Base-by-base conservation (phyloP, 2,329 filamentous ascomycete species). In the Curvularia verruculosa region DNA sequence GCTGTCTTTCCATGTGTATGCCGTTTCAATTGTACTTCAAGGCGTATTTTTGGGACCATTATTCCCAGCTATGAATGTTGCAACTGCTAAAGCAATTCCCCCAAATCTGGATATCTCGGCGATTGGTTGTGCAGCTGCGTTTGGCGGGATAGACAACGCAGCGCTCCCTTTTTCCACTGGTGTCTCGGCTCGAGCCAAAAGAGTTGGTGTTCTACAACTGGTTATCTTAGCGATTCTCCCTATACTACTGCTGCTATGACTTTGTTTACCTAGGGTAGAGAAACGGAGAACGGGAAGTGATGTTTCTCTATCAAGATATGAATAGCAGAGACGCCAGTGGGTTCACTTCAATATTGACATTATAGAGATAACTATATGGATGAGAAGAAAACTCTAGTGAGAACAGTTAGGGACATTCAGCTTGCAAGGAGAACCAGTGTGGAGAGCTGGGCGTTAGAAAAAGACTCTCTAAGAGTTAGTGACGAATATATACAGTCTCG, bases 31-130 rank as follows among this genome's bases (percentile, higher is more conserved):
- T 23, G 81, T 85, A 0, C 76, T 93, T 0, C 82, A 92, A 56
- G 91, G 91, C 0, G 91, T 94, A 80, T 91, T 93, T 67, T 81
- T 94, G 0, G 91, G 91, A 0, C 91, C 91, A 0, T 75, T 95
- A 19, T 95, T 93, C 70, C 90, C 91, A 0, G 89, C 87, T 1
- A 89, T 85, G 0, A 83, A 95, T 10, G 86, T 93, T 0, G 86
- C 86, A 1, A 85, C 87, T 3, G 91, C 89, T 0, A 92, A 91
- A 65, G 79, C 95, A 3, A 79, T 96, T 1, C 90, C 91, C 0
- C 82, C 81, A 34, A 83, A 90, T 58, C 79, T 92, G 24, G 91
- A 96, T 67, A 89, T 95, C 37, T 85, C 84, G 18, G 87, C 88
- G 0, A 91, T 96, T 59, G 91, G 91, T 0, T 94, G 96, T 66